phyloP scores from a whole-genome alignment of 305 asterid species.

The Fraxinus baroniana region DNA sequence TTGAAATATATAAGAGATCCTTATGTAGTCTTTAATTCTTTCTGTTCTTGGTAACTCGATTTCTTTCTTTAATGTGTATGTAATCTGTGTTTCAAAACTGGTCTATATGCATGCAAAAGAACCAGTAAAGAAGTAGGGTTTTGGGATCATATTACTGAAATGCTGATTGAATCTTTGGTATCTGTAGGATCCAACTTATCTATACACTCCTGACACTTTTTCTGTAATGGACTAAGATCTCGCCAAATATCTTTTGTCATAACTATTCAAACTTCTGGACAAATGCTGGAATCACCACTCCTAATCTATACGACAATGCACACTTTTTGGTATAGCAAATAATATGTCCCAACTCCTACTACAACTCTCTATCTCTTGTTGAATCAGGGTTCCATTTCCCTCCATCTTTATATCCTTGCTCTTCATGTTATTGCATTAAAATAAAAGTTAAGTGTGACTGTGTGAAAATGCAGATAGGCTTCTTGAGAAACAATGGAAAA shows the following conservation, averaged over 20 bases:
- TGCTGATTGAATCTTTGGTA: not conserved
- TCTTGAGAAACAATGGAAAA: not conserved
- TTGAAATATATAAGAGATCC: not conserved
- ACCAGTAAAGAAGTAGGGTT: not conserved
- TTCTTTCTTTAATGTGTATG: not conserved
- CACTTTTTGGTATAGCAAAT: not conserved
- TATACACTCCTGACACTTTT: not conserved
- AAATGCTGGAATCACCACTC: not conserved
- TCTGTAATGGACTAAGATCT: not conserved
- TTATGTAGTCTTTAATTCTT: not conserved
- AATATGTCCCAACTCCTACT: not conserved
- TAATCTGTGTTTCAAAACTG: not conserved
- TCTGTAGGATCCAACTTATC: not conserved
- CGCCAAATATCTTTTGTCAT: not conserved
- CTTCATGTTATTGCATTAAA: not conserved
- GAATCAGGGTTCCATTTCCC: not conserved
- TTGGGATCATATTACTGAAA: not conserved
- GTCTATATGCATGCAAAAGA: not conserved
- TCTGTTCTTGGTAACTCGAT: conserved; percentile 4
- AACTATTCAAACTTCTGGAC: not conserved
- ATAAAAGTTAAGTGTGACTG: not conserved
- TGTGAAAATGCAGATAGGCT: not conserved
- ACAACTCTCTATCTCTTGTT: not conserved
- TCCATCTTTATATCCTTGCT: not conserved
- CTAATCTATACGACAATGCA: not conserved